Conservation (phyloP, 176 grass and related monocot genomes). For the Themeda triandra region DNA sequence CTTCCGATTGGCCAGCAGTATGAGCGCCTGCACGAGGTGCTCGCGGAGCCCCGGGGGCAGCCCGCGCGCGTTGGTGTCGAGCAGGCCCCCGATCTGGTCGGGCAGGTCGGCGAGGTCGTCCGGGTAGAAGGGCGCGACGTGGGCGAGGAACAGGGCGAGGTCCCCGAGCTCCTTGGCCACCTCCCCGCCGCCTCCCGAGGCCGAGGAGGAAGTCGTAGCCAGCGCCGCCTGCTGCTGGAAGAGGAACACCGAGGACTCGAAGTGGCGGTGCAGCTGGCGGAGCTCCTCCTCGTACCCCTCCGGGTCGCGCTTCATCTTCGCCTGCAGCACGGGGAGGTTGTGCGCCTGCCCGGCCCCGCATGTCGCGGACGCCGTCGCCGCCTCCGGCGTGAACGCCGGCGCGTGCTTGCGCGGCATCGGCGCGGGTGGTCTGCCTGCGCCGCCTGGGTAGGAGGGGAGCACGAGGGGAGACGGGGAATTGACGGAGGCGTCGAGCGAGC, state of each 20-base stretch:
- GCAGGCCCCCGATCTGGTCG: constrained; percentile 54
- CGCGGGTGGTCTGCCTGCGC: too few species aligned
- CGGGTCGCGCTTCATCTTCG: constrained; percentile 94
- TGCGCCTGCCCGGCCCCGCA: constrained; percentile 36
- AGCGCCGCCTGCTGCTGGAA: constrained; percentile 73
- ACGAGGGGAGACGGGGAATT: too few species aligned
- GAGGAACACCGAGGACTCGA: constrained; percentile 83
- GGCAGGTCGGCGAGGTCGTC: constrained; percentile 62
- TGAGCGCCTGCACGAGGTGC: constrained; percentile 78
- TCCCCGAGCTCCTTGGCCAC: constrained; percentile 90
- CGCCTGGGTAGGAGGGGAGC: too few species aligned
- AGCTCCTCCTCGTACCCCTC: constrained; percentile 87
- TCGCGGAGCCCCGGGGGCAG: constrained; percentile 61
- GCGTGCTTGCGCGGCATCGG: constrained; percentile 49
- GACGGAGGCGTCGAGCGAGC: too few species aligned
- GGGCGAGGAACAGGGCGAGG: constrained; percentile 77
- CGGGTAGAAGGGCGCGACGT: constrained; percentile 82
- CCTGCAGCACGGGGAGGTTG: constrained; percentile 71
- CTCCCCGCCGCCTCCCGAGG: constrained; percentile 23
- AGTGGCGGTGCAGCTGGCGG: constrained; percentile 67
- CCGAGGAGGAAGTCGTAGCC: constrained; percentile 40
- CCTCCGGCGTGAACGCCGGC: constrained; percentile 66
- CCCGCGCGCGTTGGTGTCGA: constrained; percentile 55
- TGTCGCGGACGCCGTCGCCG: constrained; percentile 41
- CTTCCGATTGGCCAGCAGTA: constrained; percentile 82